Evolutionary conservation across 129 eudicot genomes (phyloP).

Genomic region (Calendula officinalis): DNA sequence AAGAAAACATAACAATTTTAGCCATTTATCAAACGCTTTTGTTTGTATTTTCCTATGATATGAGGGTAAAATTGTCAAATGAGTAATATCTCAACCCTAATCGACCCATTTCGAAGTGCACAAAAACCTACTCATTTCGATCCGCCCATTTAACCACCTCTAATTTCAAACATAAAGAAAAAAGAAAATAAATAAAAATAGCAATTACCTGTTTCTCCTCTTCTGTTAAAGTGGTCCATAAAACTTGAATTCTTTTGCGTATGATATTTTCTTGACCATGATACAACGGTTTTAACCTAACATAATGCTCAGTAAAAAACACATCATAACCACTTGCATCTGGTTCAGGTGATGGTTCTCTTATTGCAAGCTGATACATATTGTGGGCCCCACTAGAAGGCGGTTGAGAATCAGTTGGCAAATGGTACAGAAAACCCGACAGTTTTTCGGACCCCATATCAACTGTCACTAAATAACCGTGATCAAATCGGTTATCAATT

Average conservation of each 20-base stretch:
- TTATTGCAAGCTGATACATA: slow-evolving; percentile 46
- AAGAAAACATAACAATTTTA: not conserved
- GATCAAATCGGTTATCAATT: slow-evolving; percentile 77
- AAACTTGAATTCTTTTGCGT: slow-evolving; percentile 55
- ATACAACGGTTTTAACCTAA: slow-evolving; percentile 49
- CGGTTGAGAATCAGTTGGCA: slow-evolving; percentile 39
- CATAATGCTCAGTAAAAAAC: slow-evolving; percentile 67
- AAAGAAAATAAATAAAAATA: too few relatives aligned
- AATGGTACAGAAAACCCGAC: slow-evolving; percentile 84
- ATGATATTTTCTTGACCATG: slow-evolving; percentile 64
- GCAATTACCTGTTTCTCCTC: slow-evolving; percentile 64
- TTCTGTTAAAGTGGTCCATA: slow-evolving; percentile 63
- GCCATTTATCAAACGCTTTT: too few relatives aligned
- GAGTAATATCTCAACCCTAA: not conserved
- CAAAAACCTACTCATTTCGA: not conserved
- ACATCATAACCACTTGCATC: slow-evolving; percentile 61
- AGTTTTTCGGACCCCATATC: slow-evolving; percentile 67
- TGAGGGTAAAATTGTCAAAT: too few relatives aligned
- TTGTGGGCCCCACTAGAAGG: slow-evolving; percentile 45
- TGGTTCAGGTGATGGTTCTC: slow-evolving; percentile 65
- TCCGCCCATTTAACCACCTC: not conserved
- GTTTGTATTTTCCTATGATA: too few relatives aligned
- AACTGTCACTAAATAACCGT: slow-evolving; percentile 74
- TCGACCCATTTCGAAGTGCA: not conserved
- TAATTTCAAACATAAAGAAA: not conserved